Conservation (phyloP, 2,329 filamentous ascomycete genomes). For the Cladobotryum mycophilum region DNA sequence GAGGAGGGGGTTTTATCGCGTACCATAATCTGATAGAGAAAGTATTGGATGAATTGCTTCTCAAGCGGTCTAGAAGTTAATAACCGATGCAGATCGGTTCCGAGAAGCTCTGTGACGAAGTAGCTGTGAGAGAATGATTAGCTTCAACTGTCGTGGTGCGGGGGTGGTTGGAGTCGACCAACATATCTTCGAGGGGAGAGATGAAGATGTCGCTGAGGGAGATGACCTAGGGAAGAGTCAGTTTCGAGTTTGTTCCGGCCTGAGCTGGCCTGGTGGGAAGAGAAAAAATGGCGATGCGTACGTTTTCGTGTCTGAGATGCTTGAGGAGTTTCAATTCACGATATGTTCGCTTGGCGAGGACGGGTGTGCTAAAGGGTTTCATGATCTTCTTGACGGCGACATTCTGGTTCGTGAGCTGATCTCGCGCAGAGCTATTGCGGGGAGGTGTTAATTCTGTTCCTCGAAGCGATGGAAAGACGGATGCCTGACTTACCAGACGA, state of each 20-base stretch:
- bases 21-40: constrained; percentile 98
- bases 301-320: constrained; percentile 95
- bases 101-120: constrained; percentile 95
- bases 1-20: constrained; percentile 24
- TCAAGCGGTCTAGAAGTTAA: constrained; percentile 92
- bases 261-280: no score
- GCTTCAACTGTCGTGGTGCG: neutral
- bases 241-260: neutral
- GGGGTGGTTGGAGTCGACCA: constrained; percentile 10
- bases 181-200: constrained; percentile 98
- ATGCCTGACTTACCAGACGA: constrained; percentile 73
- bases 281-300: constrained; percentile 32
- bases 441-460: constrained; percentile 5
- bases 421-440: constrained; percentile 76
- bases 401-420: constrained; percentile 93
- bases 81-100: constrained; percentile 91
- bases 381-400: constrained; percentile 99
- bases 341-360: constrained; percentile 95
- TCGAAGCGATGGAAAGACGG: neutral
- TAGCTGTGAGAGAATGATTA: constrained; percentile 52
- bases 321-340: constrained; percentile 95
- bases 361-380: constrained; percentile 99
- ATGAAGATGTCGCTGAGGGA: constrained; percentile 99
- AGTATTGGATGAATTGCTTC: constrained; percentile 99
- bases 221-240: constrained; percentile 61